These are phyloP conservation scores for Gossypium turneri DNA, from an alignment of 345 rosid species.

Conservation along the genomic window DNA sequence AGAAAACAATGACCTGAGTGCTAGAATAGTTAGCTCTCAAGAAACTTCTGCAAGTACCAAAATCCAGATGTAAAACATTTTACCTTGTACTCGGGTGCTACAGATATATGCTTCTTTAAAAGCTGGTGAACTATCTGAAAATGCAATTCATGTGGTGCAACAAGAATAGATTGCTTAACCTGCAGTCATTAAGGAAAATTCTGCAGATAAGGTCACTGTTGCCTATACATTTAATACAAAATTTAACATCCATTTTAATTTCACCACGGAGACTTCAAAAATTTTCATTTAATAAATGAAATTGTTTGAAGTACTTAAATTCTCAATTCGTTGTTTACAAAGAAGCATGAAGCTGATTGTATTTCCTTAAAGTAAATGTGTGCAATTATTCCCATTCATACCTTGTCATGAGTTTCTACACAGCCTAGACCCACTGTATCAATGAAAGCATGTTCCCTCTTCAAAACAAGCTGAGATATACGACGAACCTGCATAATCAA, in stretches of 20 bases:
- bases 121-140: slow-evolving; percentile 70
- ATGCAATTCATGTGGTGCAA: slow-evolving; percentile 70
- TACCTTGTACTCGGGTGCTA: slow-evolving; percentile 75
- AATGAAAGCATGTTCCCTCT: slow-evolving; percentile 69
- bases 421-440: slow-evolving; percentile 71
- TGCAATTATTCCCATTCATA: slow-evolving; percentile 15
- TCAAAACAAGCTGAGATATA: slow-evolving; percentile 85
- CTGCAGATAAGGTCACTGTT: slow-evolving; percentile 4
- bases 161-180: slow-evolving; percentile 72
- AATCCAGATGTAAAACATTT: slow-evolving; percentile 12
- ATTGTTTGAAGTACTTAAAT: not conserved
- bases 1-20: slow-evolving; percentile 78
- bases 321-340: slow-evolving; percentile 4
- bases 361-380: not conserved
- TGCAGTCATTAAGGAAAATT: slow-evolving; percentile 25
- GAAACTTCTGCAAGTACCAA: not conserved
- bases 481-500: slow-evolving; percentile 67
- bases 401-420: slow-evolving; percentile 87
- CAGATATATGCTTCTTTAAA: slow-evolving; percentile 57
- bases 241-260: slow-evolving; percentile 7
- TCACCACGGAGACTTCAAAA: not conserved
- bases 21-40: slow-evolving; percentile 18
- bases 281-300: not conserved
- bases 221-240: slow-evolving; percentile 14
- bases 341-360: not conserved